Evolutionary conservation across 2,329 filamentous ascomycete genomes (phyloP).

Genomic region (Calcarisporium arbuscula): DNA sequence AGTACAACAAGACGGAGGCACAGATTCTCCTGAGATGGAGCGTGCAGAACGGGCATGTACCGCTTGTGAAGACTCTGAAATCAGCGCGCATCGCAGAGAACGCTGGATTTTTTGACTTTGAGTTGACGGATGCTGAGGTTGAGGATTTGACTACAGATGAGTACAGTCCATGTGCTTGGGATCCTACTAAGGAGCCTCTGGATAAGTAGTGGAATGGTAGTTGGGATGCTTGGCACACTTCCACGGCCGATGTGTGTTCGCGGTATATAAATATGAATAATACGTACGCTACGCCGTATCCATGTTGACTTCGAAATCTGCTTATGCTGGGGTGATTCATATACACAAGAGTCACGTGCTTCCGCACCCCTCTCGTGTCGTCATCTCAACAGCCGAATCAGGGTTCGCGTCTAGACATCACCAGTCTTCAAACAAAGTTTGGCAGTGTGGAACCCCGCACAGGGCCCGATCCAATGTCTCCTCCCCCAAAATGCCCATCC

Average conservation of each 20-base stretch:
- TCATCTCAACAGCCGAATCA: no score
- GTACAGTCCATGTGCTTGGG: constrained; percentile 51
- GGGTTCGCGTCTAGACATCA: no score
- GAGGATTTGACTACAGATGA: constrained; percentile 41
- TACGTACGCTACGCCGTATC: no score
- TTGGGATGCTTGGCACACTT: no score
- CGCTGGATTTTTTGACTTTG: constrained; percentile 47
- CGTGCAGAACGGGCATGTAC: constrained; percentile 70
- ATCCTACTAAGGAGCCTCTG: constrained; percentile 43
- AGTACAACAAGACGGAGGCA: constrained; percentile 66
- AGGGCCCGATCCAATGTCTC: constrained; percentile 12
- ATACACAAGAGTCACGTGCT: constrained; percentile 10
- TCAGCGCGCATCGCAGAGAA: constrained; percentile 62
- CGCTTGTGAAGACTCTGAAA: constrained; percentile 68
- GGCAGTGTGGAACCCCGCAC: no score
- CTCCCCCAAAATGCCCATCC: constrained; percentile 24
- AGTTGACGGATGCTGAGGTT: constrained; percentile 47
- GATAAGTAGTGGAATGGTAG: constrained; percentile 26
- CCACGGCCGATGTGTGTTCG: no score
- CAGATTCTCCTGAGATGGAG: constrained; percentile 79
- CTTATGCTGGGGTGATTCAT: no score
- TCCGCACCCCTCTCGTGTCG: constrained; percentile 11
- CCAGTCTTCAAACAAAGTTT: no score
- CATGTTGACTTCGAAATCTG: no score
- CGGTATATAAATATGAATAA: no score